Conservation (phyloP, 192 early-diverging fungal species). For the Backusella tuberculispora region DNA sequence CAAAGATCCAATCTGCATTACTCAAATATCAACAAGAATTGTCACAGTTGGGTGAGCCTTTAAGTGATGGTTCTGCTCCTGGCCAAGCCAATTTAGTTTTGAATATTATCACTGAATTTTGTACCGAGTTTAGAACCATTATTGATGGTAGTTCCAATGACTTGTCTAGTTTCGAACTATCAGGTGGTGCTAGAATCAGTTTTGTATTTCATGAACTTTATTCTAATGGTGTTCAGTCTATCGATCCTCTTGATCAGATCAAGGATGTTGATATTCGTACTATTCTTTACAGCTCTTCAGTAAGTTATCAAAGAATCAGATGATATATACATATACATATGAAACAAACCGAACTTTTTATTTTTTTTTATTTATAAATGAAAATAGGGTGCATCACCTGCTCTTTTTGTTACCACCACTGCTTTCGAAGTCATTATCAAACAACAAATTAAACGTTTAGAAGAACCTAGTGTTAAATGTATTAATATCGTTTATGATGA, state of each 20-base stretch:
- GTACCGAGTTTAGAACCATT: slow-evolving; percentile 93
- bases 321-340: not conserved
- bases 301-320: slow-evolving; percentile 32
- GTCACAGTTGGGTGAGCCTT: slow-evolving; percentile 86
- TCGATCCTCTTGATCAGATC: slow-evolving; percentile 99
- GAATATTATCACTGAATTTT: slow-evolving; percentile 99
- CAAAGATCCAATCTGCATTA: slow-evolving; percentile 88
- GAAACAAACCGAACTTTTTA: not conserved
- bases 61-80: slow-evolving; percentile 71
- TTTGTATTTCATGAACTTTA: slow-evolving; percentile 99
- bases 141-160: slow-evolving; percentile 97
- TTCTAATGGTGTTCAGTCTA: slow-evolving; percentile 84
- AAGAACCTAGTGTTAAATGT: slow-evolving; percentile 97
- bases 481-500: slow-evolving; percentile 97
- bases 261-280: slow-evolving; percentile 99
- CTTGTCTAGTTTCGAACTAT: slow-evolving; percentile 91
- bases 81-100: slow-evolving; percentile 90
- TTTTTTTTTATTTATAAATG: not conserved
- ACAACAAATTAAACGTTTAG: slow-evolving; percentile 98
- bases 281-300: slow-evolving; percentile 97
- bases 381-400: slow-evolving; percentile 87
- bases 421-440: slow-evolving; percentile 99
- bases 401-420: slow-evolving; percentile 96
- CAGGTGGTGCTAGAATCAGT: slow-evolving; percentile 97
- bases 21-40: slow-evolving; percentile 89